Percentiles rank a stretch among this genome's conserved stretches.
Conservation (phyloP, 2,329 filamentous ascomycete genomes). For the Cordyceps javanica region DNA sequence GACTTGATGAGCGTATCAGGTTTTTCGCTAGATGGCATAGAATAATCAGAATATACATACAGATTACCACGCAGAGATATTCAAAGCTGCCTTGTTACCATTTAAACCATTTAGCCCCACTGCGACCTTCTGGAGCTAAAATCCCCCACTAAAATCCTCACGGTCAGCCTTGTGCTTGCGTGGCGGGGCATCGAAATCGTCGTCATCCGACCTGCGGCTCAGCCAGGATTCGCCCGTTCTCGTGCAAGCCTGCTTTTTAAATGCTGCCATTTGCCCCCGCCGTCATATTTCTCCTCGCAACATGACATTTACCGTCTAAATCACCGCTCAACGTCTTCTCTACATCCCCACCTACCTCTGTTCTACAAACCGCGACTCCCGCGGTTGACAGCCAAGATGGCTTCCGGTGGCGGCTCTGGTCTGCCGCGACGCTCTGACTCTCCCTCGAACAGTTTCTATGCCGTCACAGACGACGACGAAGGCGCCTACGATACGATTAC, state of each 20-base stretch:
- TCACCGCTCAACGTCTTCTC: background rate
- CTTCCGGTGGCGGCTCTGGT: background rate
- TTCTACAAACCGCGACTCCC: too few species aligned
- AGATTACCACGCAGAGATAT: too few species aligned
- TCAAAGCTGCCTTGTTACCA: too few species aligned
- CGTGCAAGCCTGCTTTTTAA: background rate
- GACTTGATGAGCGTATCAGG: too few species aligned
- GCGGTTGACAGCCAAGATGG: too few species aligned
- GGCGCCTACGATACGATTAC: slow-evolving; percentile 92
- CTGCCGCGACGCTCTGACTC: slow-evolving; percentile 37
- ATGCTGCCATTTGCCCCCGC: background rate
- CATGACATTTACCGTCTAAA: background rate
- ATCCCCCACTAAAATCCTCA: too few species aligned
- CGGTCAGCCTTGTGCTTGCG: too few species aligned
- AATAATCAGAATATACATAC: too few species aligned
- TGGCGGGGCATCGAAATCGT: slow-evolving; percentile 8
- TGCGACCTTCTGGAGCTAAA: too few species aligned
- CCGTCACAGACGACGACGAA: slow-evolving; percentile 93
- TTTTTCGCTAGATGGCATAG: too few species aligned
- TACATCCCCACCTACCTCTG: background rate
- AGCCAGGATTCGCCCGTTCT: background rate
- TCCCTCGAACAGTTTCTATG: slow-evolving; percentile 84
- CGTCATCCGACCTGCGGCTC: slow-evolving; percentile 2
- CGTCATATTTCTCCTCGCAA: background rate
- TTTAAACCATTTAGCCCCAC: too few species aligned